A percentile compares a stretch with the other conserved stretches of the same genome.
Conservation (phyloP, 768 basidiomycete species). For the Rhizopogon sp. region DNA sequence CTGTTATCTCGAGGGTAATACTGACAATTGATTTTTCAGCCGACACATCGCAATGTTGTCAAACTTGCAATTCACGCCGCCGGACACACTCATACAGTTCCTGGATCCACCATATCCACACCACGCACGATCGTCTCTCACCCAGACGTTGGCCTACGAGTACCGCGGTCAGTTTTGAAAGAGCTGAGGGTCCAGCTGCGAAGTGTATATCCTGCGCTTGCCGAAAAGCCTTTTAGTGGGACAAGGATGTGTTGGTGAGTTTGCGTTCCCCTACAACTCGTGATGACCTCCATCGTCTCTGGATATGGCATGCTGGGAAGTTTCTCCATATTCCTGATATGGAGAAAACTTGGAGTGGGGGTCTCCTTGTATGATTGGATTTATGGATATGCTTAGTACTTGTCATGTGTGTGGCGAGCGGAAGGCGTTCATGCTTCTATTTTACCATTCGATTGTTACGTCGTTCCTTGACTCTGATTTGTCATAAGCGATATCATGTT, state of each 20-base stretch:
- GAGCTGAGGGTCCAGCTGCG: constrained; percentile 48
- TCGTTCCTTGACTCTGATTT: background rate
- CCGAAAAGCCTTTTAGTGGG: constrained; percentile 58
- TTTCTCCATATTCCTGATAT: background rate
- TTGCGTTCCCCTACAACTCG: background rate
- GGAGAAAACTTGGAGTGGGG: background rate
- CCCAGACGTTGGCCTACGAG: constrained; percentile 50
- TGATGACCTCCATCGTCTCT: background rate
- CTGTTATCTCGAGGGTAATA: no score
- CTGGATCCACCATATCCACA: constrained; percentile 46
- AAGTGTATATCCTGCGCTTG: constrained; percentile 72
- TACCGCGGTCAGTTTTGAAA: constrained; percentile 55
- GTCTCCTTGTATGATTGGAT: background rate
- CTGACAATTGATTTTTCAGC: constrained; percentile 33
- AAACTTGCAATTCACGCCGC: constrained; percentile 76
- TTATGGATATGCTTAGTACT: background rate
- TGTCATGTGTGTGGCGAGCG: background rate
- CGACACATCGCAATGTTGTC: constrained; percentile 60
- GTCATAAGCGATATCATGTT: background rate
- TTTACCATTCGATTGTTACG: background rate
- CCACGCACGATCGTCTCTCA: constrained; percentile 73
- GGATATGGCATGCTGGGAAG: background rate
- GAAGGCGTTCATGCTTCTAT: background rate
- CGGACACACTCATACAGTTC: constrained; percentile 54
- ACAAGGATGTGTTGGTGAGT: constrained; percentile 88